Evolutionary conservation across 805 yeast species (phyloP), one percentile per base, ranked within the genome.

Genomic region (Cyberlindnera suaveolens): DNA sequence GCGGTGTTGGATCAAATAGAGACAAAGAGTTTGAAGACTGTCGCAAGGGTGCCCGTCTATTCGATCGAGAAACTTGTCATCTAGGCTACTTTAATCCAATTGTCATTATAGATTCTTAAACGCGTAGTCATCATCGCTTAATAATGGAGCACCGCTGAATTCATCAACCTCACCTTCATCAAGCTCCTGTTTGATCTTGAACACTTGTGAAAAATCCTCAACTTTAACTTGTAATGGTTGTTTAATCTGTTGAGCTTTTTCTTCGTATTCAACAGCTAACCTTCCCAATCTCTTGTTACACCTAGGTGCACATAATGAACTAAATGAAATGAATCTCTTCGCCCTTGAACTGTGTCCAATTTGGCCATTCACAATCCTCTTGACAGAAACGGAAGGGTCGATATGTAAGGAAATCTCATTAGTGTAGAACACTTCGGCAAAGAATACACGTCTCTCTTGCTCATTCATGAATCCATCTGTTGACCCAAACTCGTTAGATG

Each of bases 31-130:
- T 38, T 56, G 32, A 60, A 57, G 46, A 57, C 59, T 31, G 62
- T 63, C n/a, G 63, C 68, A 50, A 74, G 65, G 53, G 58, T 75
- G n/a, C 79, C 82, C n/a, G 55, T 64, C 6, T 78, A 78, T 51
- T 73, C 81, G 5, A 60, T 76, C 39, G 84, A 78, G 53, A 74
- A 63, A 48, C 63, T 76, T 13, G 35, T 39, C 7, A 49, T 56
- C 9, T 55, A 15, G 18, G 9, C 18, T 36, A 26, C 16, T 14
- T 18, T 19, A 31, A 32, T 32, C 18, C n/a, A 20, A 30, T 37
- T 17, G 31, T 16, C 13, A 9, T 44, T 31, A 51, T 36, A 52
- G 39, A 23, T 44, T 43, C 17, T 43, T 49, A 26, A 50, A 50
- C 4, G 45, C 53, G 26, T 41, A 44, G 31, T 47, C 52, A n/a